Evolutionary conservation across 202 grass and related monocot genomes (phyloP), one percentile per base, ranked within the genome.

Genomic region (Zoysia matrella): DNA sequence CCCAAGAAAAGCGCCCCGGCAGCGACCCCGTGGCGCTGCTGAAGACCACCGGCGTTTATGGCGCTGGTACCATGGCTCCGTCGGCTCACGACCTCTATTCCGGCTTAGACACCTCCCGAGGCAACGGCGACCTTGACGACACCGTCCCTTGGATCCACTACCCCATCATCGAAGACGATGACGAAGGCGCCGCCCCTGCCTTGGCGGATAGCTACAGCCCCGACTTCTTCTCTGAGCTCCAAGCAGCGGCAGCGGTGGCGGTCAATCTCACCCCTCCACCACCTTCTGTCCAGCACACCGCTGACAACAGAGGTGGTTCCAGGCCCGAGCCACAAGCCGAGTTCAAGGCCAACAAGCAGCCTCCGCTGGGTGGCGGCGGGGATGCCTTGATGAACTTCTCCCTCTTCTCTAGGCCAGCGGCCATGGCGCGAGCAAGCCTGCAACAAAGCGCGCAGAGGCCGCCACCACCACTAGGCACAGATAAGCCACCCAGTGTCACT

Each of bases 101-200:
- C 54, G 71, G 55, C 57, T 78, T 76, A 56, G 75, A 63, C 40
- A 62, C 77, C 68, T 8, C 53, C 52, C 80, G 58, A n/a, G 78
- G 63, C 57, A 72, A 82, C 46, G 79, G 64, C 16, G 79, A 94
- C 5, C 78, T 80, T 41, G 83, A 87, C 44, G 84, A 90, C 71
- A 86, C 65, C 18, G 94, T 93, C 4, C 94, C 94, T 0, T 91
- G 94, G 94, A 89, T 97, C 13, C 30, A 93, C 91, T 97, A 91
- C 74, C 84, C 93, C 46, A 88, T 91, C 75, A 71, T 79, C 7
- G 86, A 63, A 39, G 60, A 93, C 11, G 87, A 85, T 15, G 82
- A 82, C 12, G 46, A 30, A 30, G 22, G 7, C 84, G 47, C 76
- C 52, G 9, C 50, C 4, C 77, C 83, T 30, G 72, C 82, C n/a